phyloP scores from a whole-genome alignment of 2,329 filamentous ascomycete species.

The Sporothrix mexicana region DNA sequence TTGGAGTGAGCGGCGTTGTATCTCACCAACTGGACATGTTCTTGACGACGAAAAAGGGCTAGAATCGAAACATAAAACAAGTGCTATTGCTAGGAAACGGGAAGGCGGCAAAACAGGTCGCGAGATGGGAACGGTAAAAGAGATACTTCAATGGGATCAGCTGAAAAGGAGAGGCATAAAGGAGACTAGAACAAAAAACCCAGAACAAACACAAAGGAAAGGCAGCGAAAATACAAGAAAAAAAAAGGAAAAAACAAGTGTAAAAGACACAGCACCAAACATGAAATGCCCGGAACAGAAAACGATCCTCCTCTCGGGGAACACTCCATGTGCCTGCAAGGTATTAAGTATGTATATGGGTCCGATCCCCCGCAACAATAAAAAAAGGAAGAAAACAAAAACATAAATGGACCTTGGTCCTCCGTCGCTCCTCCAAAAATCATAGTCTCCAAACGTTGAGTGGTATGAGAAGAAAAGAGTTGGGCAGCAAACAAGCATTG shows the following conservation, averaged over 20 bases:
- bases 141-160: neutral
- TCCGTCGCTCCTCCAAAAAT: constrained; percentile 1
- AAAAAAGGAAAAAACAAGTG: neutral
- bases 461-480: neutral
- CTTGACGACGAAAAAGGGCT: neutral
- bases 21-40: neutral
- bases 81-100: neutral
- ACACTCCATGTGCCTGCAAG: neutral
- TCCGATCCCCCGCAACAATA: neutral
- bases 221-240: neutral
- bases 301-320: constrained; percentile 1
- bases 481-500: neutral
- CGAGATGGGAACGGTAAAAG: neutral
- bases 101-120: neutral
- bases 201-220: neutral
- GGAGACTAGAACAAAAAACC: neutral
- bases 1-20: neutral
- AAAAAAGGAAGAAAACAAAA: neutral
- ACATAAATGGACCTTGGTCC: neutral
- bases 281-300: neutral
- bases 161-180: neutral
- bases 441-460: constrained; percentile 6
- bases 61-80: neutral
- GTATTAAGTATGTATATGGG: constrained; percentile 16
- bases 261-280: neutral